These are phyloP conservation scores for Coprinopsis sp. DNA, from an alignment of 768 basidiomycete species.

Conservation along the genomic window DNA sequence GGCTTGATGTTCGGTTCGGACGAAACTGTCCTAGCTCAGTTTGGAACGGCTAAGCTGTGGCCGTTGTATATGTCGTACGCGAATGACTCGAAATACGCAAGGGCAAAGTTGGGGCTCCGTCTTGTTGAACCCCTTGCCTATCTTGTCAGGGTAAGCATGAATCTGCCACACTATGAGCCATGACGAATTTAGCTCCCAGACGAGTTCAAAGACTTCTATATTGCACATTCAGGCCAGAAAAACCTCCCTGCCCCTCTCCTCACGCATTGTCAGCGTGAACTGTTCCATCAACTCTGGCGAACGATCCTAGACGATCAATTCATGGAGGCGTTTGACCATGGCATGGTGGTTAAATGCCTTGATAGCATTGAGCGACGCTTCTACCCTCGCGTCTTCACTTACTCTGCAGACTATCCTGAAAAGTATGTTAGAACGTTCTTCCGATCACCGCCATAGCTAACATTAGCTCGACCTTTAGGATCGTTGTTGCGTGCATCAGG, in stretches of 20 bases:
- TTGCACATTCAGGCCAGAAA: constrained; percentile 3
- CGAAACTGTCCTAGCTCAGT: too few species aligned
- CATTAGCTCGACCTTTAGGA: too few species aligned
- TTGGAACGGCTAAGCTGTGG: too few species aligned
- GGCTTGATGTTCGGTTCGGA: constrained; percentile 10
- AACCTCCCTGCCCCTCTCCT: constrained; percentile 8
- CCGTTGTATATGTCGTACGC: too few species aligned
- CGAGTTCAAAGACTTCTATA: constrained; percentile 16
- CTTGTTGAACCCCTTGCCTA: constrained; percentile 15
- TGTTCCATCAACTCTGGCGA: constrained; percentile 16
- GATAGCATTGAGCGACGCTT: constrained; percentile 9
- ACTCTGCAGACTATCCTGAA: too few species aligned
- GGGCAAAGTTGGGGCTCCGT: too few species aligned
- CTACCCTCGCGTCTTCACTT: constrained; percentile 17
- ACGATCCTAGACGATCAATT: constrained; percentile 15
- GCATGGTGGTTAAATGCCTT: constrained; percentile 10
- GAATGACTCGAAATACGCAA: too few species aligned
- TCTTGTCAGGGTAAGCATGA: constrained; percentile 7
- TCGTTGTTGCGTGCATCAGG: too few species aligned
- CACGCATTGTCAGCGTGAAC: constrained; percentile 15
- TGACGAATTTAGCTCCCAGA: constrained; percentile 15
- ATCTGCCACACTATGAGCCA: neutral
- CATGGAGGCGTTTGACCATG: constrained; percentile 18
- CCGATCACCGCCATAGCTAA: too few species aligned
- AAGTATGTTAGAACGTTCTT: too few species aligned